Percentiles rank a stretch among this genome's conserved stretches.
Evolutionary conservation across 1,284 basidiomycete genomes (phyloP).

Genomic region (Schizophyllum commune): DNA sequence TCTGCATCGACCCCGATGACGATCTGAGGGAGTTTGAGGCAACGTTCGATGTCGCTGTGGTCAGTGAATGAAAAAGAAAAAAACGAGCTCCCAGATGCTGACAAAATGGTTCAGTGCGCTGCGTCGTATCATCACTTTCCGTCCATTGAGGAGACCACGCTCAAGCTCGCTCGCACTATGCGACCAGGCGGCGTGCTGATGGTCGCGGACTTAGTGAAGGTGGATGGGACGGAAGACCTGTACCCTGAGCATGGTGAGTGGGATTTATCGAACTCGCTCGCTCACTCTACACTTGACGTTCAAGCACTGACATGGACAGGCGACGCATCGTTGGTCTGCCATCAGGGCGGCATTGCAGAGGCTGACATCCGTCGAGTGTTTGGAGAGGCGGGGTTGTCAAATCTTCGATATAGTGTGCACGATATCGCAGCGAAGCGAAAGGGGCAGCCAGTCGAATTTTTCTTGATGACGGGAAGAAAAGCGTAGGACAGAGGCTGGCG

Average conservation of each 20-base stretch:
- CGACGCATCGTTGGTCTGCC: slow-evolving; percentile 14
- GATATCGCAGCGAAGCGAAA: neutral
- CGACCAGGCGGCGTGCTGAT: slow-evolving; percentile 56
- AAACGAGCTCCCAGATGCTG: neutral
- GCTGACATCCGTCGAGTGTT: slow-evolving; percentile 4
- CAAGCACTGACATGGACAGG: slow-evolving; percentile 11
- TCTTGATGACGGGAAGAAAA: neutral
- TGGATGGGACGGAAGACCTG: slow-evolving; percentile 5
- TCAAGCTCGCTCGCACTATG: slow-evolving; percentile 42
- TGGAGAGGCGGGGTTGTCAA: slow-evolving; percentile 4
- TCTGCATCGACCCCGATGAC: slow-evolving; percentile 40
- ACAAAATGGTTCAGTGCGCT: slow-evolving; percentile 40
- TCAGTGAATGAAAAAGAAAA: slow-evolving; percentile 15
- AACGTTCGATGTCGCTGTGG: slow-evolving; percentile 56
- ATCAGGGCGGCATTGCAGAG: slow-evolving; percentile 12
- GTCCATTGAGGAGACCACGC: slow-evolving; percentile 41
- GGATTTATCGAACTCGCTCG: neutral
- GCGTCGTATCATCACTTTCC: slow-evolving; percentile 62
- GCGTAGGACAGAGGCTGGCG: neutral
- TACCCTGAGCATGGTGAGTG: neutral
- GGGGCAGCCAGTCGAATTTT: neutral
- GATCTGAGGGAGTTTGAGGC: slow-evolving; percentile 40
- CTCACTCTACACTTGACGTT: slow-evolving; percentile 10
- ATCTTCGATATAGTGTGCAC: neutral
- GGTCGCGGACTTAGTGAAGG: slow-evolving; percentile 45